Evolutionary conservation across 441 rosid species (phyloP).

Genomic region (Syzygium syzygioides): DNA sequence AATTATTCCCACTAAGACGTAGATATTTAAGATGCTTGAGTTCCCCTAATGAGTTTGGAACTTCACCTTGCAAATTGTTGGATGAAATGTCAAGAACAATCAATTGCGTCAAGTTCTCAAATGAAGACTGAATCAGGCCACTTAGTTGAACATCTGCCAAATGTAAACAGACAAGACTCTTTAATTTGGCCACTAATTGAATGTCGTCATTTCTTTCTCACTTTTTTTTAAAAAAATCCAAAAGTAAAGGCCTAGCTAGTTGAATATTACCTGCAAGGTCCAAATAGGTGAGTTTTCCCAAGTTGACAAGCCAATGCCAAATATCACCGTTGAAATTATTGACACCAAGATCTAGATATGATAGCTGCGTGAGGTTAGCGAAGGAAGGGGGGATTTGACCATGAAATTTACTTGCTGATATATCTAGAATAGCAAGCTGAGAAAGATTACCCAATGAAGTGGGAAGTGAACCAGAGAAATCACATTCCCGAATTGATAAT

Average conservation of each 20-base stretch:
- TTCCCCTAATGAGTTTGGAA: not conserved
- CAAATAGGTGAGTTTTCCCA: not conserved
- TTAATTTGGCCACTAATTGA: not conserved
- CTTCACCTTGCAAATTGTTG: not conserved
- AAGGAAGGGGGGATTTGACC: not conserved
- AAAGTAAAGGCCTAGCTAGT: not conserved
- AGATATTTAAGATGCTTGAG: not conserved
- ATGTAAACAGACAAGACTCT: not conserved
- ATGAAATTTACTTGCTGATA: not conserved
- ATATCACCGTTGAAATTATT: not conserved
- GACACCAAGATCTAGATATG: fast-evolving
- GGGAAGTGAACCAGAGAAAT: not conserved
- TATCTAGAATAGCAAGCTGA: fast-evolving
- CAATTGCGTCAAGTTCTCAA: not conserved
- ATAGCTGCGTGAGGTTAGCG: not conserved
- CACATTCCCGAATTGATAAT: fast-evolving
- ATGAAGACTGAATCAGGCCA: fast-evolving
- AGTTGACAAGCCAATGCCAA: not conserved
- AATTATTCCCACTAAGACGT: not conserved
- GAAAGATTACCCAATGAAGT: not conserved
- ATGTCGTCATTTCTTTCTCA: not conserved
- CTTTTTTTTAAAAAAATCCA: not conserved
- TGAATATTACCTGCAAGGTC: not conserved
- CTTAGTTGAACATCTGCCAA: not conserved
- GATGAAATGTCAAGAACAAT: not conserved